Conservation (phyloP, 305 asterid species). For the Euphrasia arctica region DNA sequence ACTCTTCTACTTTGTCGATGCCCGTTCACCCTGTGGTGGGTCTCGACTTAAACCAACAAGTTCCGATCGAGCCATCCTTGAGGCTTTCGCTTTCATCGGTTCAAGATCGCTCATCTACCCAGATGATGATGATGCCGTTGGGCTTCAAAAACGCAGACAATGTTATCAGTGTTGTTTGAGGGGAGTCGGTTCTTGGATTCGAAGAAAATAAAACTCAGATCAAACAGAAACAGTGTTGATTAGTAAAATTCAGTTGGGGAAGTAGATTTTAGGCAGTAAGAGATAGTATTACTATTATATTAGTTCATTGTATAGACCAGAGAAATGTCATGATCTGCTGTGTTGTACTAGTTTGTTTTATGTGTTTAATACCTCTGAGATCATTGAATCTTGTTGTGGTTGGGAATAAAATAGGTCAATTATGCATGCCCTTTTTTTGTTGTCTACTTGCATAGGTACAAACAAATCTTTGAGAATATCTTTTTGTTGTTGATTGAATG, state of each 20-base stretch:
- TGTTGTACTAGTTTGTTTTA: constrained; percentile 36
- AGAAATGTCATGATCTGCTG: too few relatives aligned
- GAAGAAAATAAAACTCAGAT: constrained; percentile 24
- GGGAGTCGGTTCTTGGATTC: background rate
- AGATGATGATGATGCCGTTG: constrained; percentile 9
- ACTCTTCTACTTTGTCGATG: constrained; percentile 27
- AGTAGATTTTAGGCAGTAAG: constrained; percentile 28
- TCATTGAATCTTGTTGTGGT: constrained; percentile 25
- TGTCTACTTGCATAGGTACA: constrained; percentile 18
- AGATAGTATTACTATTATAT: constrained; percentile 14
- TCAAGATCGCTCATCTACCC: constrained; percentile 38
- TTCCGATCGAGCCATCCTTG: constrained; percentile 38
- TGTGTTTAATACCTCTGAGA: constrained; percentile 29
- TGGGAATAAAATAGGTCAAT: constrained; percentile 33
- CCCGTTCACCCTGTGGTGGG: constrained; percentile 34
- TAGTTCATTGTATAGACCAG: constrained; percentile 19
- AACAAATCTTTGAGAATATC: too few relatives aligned
- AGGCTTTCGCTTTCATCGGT: constrained; percentile 52
- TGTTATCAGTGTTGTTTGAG: constrained; percentile 43
- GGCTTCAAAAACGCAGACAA: constrained; percentile 40
- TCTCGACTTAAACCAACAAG: constrained; percentile 39
- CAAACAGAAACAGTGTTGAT: constrained; percentile 20
- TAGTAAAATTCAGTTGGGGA: constrained; percentile 26
- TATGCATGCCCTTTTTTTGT: constrained; percentile 25
- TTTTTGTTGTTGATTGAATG: too few relatives aligned